Percentiles rank a stretch among this genome's conserved stretches.
phyloP scores from a whole-genome alignment of 495 filamentous ascomycete genomes.

The Daldinia caldariorum region DNA sequence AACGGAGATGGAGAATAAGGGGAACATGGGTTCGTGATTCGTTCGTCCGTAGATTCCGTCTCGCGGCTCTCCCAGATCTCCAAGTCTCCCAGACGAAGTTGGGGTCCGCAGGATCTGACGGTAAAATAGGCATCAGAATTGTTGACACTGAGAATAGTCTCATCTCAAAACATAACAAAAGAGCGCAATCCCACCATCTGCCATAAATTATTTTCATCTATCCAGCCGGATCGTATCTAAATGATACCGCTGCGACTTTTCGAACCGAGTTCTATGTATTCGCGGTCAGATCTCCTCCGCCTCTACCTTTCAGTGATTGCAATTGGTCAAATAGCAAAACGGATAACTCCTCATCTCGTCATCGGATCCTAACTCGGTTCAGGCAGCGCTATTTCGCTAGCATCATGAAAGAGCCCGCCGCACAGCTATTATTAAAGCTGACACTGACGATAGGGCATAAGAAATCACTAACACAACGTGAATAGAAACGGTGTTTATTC shows the following conservation, averaged over 20 bases:
- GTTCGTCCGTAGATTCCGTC: not conserved
- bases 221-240: not conserved
- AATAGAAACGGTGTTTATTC: not conserved
- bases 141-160: conserved; percentile 31
- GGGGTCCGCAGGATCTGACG: conserved; percentile 28
- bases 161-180: conserved; percentile 1
- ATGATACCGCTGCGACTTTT: not conserved
- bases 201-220: conserved; percentile 1
- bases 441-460: not conserved
- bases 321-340: conserved; percentile 8
- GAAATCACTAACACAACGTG: not conserved
- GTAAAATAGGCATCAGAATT: conserved; percentile 30
- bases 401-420: not conserved
- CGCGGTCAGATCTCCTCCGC: not conserved
- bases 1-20: not conserved
- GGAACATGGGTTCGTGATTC: not conserved
- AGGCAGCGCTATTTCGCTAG: conserved; percentile 16
- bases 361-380: not conserved
- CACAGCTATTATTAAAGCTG: not conserved
- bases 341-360: conserved; percentile 2
- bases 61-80: not conserved
- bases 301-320: conserved; percentile 1
- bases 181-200: conserved; percentile 4
- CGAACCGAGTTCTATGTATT: not conserved
- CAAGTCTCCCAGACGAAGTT: conserved; percentile 1